A percentile compares a stretch with the other conserved stretches of the same genome.
Conservation (phyloP, 148 eudicot genomes). For the Vaccinium macrocarpon region DNA sequence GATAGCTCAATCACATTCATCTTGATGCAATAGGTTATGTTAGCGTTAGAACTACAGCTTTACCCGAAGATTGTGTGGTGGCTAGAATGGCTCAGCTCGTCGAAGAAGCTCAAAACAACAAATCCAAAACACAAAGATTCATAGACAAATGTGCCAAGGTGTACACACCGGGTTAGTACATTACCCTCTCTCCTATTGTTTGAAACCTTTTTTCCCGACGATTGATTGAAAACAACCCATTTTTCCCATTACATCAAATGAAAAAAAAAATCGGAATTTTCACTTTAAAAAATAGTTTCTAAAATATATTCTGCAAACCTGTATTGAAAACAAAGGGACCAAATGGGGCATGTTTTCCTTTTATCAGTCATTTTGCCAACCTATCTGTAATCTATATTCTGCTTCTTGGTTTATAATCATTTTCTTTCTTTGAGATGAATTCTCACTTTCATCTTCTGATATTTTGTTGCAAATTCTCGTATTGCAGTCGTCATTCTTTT, state of each 20-base stretch:
- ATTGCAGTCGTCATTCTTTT: constrained; percentile 58
- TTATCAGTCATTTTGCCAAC: neutral
- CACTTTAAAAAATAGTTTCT: neutral
- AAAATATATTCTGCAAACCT: neutral
- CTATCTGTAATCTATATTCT: neutral
- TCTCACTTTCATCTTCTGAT: neutral
- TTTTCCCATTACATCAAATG: neutral
- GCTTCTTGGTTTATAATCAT: neutral
- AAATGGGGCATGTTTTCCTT: neutral
- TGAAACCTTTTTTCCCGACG: neutral
- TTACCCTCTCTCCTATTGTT: too few relatives aligned
- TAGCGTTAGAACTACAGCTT: constrained; percentile 59
- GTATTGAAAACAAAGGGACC: neutral
- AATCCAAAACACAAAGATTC: constrained; percentile 61
- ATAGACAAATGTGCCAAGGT: constrained; percentile 80
- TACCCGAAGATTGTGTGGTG: constrained; percentile 81
- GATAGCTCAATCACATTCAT: neutral
- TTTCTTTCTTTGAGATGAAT: neutral
- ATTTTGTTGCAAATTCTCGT: neutral
- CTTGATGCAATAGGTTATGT: neutral
- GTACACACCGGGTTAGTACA: constrained; percentile 78
- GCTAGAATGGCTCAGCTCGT: constrained; percentile 88
- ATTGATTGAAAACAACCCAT: neutral
- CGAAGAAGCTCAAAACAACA: constrained; percentile 86
- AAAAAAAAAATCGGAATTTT: neutral